Conservation (phyloP, 805 yeast genomes). For the Grigorovia jiainica region DNA sequence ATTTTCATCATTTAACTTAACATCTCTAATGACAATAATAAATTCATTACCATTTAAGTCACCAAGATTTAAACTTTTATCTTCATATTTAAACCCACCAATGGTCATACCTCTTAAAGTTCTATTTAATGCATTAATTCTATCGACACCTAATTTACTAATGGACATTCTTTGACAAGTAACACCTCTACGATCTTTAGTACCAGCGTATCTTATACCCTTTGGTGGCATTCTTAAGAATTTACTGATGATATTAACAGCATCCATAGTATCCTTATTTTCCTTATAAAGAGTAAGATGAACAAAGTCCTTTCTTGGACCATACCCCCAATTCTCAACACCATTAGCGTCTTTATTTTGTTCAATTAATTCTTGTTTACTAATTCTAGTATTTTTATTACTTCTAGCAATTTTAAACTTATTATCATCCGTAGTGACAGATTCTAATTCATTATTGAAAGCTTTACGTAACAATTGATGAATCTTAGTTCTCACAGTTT, state of each 20-base stretch:
- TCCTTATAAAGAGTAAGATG: conserved; percentile 84
- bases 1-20: conserved; percentile 30
- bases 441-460: conserved; percentile 66
- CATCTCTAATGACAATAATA: conserved; percentile 73
- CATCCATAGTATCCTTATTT: conserved; percentile 96
- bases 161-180: conserved; percentile 79
- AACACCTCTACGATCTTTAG: conserved; percentile 93
- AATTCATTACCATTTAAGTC: conserved; percentile 86
- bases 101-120: conserved; percentile 68
- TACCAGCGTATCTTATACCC: conserved; percentile 76
- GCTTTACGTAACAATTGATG: conserved; percentile 71
- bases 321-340: conserved; percentile 61
- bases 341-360: conserved; percentile 37
- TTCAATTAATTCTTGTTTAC: conserved; percentile 30
- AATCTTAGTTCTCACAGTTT: conserved; percentile 62
- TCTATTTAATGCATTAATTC: conserved; percentile 68
- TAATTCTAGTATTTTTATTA: conserved; percentile 33
- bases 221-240: conserved; percentile 68
- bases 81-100: conserved; percentile 68
- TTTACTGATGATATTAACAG: conserved; percentile 63
- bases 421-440: conserved; percentile 63
- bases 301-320: conserved; percentile 56
- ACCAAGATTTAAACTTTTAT: conserved; percentile 60
- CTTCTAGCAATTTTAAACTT: conserved; percentile 54
- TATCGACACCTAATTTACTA: conserved; percentile 56